phyloP scores from a whole-genome alignment of 2,329 filamentous ascomycete genomes.

The Coniella lustricola region DNA sequence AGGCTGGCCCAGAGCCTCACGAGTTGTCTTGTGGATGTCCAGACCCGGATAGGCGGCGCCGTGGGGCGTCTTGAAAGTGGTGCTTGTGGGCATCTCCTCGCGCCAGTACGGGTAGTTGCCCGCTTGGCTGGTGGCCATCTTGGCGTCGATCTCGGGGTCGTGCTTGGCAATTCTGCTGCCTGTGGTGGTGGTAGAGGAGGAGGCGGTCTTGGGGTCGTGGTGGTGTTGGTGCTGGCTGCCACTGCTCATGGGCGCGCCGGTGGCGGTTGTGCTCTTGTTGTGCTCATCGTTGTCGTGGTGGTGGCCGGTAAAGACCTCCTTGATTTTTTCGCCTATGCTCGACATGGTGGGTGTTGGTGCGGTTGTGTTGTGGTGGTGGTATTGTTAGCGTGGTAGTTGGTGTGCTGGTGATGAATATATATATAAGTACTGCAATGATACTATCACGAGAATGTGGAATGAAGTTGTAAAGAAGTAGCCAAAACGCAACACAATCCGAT shows the following conservation, averaged over 20 bases:
- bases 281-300: background rate
- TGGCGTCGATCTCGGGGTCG: background rate
- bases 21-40: too few relatives aligned
- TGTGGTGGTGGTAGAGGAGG: background rate
- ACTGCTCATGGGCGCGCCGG: too few relatives aligned
- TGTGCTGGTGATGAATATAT: background rate
- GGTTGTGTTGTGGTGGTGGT: background rate
- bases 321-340: conserved; percentile 13
- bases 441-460: too few relatives aligned
- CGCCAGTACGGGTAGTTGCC: conserved; percentile 16
- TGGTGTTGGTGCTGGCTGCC: background rate
- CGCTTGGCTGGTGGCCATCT: conserved; percentile 8
- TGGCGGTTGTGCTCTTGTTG: background rate
- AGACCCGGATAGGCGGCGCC: too few relatives aligned
- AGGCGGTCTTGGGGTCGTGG: background rate
- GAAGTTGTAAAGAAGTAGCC: too few relatives aligned
- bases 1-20: too few relatives aligned
- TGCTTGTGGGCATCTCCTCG: background rate
- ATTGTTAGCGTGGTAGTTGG: background rate
- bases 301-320: conserved; percentile 5
- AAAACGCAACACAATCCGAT: too few relatives aligned
- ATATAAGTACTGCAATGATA: background rate
- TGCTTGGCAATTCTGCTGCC: background rate
- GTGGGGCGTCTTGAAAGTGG: too few relatives aligned
- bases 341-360: conserved; percentile 2